Conservation (phyloP, 768 basidiomycete genomes). For the Russula foetens region DNA sequence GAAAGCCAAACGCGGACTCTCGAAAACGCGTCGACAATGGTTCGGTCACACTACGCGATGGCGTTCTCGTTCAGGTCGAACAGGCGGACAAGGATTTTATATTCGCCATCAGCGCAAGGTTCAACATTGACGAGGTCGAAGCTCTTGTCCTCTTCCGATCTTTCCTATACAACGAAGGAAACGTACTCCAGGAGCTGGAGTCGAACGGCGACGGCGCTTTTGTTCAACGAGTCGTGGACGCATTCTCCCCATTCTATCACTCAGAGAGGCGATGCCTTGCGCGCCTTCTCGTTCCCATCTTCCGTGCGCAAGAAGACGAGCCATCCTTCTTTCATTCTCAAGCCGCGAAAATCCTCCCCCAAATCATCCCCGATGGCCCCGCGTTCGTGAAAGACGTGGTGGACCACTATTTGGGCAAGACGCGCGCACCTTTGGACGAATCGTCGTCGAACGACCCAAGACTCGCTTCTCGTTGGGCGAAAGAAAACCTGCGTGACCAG, state of each 20-base stretch:
- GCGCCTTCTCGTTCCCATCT: slow-evolving; percentile 64
- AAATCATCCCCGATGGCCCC: slow-evolving; percentile 54
- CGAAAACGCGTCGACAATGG: slow-evolving; percentile 59
- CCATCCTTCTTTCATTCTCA: slow-evolving; percentile 45
- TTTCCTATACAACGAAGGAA: slow-evolving; percentile 69
- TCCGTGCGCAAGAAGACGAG: slow-evolving; percentile 58
- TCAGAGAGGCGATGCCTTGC: slow-evolving; percentile 69
- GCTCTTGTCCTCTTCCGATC: slow-evolving; percentile 66
- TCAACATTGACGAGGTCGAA: slow-evolving; percentile 76
- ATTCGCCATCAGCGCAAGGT: slow-evolving; percentile 59
- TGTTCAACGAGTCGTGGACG: slow-evolving; percentile 52
- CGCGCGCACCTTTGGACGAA: slow-evolving; percentile 40
- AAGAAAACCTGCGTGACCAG: slow-evolving; percentile 72
- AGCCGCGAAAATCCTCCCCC: slow-evolving; percentile 46
- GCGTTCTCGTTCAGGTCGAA: slow-evolving; percentile 52
- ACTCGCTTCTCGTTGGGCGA: slow-evolving; percentile 57
- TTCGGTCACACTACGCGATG: slow-evolving; percentile 60
- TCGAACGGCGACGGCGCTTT: slow-evolving; percentile 38
- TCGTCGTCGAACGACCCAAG: slow-evolving; percentile 43
- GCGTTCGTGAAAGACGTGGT: slow-evolving; percentile 57
- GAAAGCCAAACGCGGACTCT: slow-evolving; percentile 57
- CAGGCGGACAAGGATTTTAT: slow-evolving; percentile 64
- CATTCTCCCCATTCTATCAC: slow-evolving; percentile 74
- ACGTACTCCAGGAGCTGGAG: slow-evolving; percentile 18
- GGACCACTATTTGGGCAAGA: slow-evolving; percentile 50